phyloP scores from a whole-genome alignment of 2,329 filamentous ascomycete genomes.

The Ceratocystis alfenasii region DNA sequence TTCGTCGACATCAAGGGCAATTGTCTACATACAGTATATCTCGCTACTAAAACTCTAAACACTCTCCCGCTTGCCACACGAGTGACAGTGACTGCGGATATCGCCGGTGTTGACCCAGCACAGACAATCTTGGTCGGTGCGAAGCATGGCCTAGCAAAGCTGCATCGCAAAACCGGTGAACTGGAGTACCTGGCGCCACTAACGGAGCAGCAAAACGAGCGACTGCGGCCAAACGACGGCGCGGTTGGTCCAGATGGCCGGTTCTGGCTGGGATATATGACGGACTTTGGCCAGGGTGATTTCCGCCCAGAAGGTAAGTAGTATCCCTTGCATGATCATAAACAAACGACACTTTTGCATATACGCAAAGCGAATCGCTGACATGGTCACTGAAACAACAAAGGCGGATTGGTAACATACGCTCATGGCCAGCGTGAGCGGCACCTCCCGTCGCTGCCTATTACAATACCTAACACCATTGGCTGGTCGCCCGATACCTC shows the following conservation, averaged over 20 bases:
- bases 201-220: slow-evolving; percentile 34
- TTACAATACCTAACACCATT: slow-evolving; percentile 76
- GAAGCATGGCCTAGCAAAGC: slow-evolving; percentile 70
- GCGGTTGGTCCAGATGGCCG: slow-evolving; percentile 66
- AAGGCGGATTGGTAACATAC: slow-evolving; percentile 64
- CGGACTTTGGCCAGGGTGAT: slow-evolving; percentile 48
- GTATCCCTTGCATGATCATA: slow-evolving; percentile 20
- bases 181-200: slow-evolving; percentile 45
- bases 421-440: slow-evolving; percentile 44
- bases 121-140: slow-evolving; percentile 64
- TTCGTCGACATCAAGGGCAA: slow-evolving; percentile 76
- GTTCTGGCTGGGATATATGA: slow-evolving; percentile 82
- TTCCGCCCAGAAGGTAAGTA: slow-evolving; percentile 49
- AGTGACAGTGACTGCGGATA: slow-evolving; percentile 63
- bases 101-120: slow-evolving; percentile 49
- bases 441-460: slow-evolving; percentile 53
- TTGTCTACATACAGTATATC: slow-evolving; percentile 58
- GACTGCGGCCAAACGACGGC: slow-evolving; percentile 67
- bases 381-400: not conserved
- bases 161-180: slow-evolving; percentile 49
- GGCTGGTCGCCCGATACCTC: slow-evolving; percentile 63
- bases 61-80: slow-evolving; percentile 46
- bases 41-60: slow-evolving; percentile 46
- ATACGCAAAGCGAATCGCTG: not conserved
- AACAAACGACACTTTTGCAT: not conserved